phyloP scores from a whole-genome alignment of 1,284 basidiomycete genomes.

The Sanghuangporus sanghuang region DNA sequence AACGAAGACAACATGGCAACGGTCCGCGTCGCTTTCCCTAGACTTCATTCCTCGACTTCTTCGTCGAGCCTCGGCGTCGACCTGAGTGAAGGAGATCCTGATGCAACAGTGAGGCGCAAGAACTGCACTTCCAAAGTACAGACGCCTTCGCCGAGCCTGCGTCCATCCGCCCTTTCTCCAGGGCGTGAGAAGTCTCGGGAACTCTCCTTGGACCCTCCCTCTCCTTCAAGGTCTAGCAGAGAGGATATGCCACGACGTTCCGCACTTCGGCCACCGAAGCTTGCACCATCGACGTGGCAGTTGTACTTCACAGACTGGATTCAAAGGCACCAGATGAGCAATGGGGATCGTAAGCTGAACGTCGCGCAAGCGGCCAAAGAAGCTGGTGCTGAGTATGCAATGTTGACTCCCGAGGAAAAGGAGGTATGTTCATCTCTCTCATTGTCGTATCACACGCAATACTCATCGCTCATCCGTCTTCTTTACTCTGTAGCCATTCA shows the following conservation, averaged over 20 bases:
- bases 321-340: constrained; percentile 78
- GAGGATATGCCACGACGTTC: constrained; percentile 53
- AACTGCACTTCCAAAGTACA: constrained; percentile 36
- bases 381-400: constrained; percentile 87
- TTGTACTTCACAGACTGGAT: constrained; percentile 97
- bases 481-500: constrained; percentile 61
- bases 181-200: background rate
- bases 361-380: constrained; percentile 96
- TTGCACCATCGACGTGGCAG: constrained; percentile 95
- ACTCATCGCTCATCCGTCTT: background rate
- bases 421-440: constrained; percentile 42
- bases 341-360: constrained; percentile 71
- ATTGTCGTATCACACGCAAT: constrained; percentile 4
- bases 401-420: constrained; percentile 74
- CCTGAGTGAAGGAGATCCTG: constrained; percentile 37
- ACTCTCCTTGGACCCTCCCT: constrained; percentile 1
- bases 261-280: constrained; percentile 80
- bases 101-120: constrained; percentile 65
- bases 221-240: background rate
- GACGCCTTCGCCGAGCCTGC: background rate
- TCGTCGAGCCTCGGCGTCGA: background rate
- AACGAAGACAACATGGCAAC: background rate
- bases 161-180: background rate
- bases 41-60: background rate
- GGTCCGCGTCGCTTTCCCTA: background rate